phyloP scores from a whole-genome alignment of 2,329 filamentous ascomycete genomes.

The Blastomyces silverae region DNA sequence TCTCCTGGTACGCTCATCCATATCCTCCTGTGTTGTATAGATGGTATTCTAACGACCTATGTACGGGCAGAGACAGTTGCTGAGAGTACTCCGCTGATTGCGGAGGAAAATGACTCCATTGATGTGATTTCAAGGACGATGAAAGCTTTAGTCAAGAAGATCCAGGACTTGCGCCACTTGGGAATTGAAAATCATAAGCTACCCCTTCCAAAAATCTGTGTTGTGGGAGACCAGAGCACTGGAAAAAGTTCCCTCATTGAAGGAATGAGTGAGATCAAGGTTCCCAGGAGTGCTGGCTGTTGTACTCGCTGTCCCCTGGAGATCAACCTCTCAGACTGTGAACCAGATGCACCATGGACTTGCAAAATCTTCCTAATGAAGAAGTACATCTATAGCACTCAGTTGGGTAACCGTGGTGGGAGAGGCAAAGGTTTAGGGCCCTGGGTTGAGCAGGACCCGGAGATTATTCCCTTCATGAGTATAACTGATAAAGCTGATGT shows the following conservation, averaged over 20 bases:
- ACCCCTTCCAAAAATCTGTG: slow-evolving; percentile 68
- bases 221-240: slow-evolving; percentile 77
- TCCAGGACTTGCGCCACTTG: slow-evolving; percentile 58
- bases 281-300: slow-evolving; percentile 63
- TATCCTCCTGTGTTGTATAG: neutral
- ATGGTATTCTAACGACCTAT: neutral
- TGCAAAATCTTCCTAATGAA: slow-evolving; percentile 61
- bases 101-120: slow-evolving; percentile 23
- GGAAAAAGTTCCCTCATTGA: slow-evolving; percentile 68
- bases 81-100: slow-evolving; percentile 11
- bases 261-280: slow-evolving; percentile 59
- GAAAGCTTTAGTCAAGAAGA: slow-evolving; percentile 36
- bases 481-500: slow-evolving; percentile 58
- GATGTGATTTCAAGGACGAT: slow-evolving; percentile 31
- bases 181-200: slow-evolving; percentile 63
- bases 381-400: slow-evolving; percentile 52
- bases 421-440: slow-evolving; percentile 54
- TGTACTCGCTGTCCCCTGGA: slow-evolving; percentile 78
- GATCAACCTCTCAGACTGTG: slow-evolving; percentile 59
- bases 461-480: slow-evolving; percentile 54
- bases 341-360: slow-evolving; percentile 49
- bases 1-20: slow-evolving; percentile 1
- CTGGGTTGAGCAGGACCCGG: slow-evolving; percentile 51
- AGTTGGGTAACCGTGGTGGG: slow-evolving; percentile 41
- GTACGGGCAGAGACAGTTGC: slow-evolving; percentile 14